Percentiles rank a stretch among this genome's conserved stretches.
These are phyloP conservation scores for Aspergillus puulaauensis DNA, from an alignment of 2,329 filamentous ascomycete genomes.

Conservation along the genomic window DNA sequence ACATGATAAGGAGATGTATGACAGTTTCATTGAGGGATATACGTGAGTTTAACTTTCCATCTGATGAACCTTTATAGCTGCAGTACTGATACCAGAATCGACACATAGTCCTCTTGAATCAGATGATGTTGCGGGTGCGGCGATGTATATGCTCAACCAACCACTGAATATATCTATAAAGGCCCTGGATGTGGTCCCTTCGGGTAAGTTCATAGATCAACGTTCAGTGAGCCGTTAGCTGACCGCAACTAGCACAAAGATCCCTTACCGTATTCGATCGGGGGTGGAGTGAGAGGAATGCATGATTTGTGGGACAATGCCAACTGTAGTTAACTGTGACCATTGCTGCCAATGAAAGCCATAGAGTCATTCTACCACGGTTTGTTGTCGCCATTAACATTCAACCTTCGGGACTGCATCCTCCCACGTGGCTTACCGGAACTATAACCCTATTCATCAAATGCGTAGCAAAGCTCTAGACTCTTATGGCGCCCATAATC, in stretches of 20 bases:
- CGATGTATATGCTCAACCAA: constrained; percentile 44
- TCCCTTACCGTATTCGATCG: constrained; percentile 34
- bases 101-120: constrained; percentile 39
- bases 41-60: constrained; percentile 20
- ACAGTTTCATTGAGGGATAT: constrained; percentile 48
- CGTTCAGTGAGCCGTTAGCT: background rate
- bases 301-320: background rate
- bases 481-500: too few relatives aligned
- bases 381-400: too few relatives aligned
- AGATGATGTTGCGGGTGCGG: constrained; percentile 45
- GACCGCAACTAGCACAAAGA: constrained; percentile 25
- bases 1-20: constrained; percentile 43
- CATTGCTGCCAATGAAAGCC: too few relatives aligned
- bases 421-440: too few relatives aligned
- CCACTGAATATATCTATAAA: constrained; percentile 45
- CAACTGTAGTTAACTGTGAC: too few relatives aligned
- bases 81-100: background rate
- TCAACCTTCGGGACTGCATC: too few relatives aligned
- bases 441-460: too few relatives aligned
- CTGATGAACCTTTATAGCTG: background rate
- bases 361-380: too few relatives aligned
- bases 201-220: constrained; percentile 24
- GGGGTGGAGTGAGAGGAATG: constrained; percentile 25
- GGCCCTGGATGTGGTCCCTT: constrained; percentile 49
- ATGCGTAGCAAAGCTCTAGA: too few relatives aligned